Evolutionary conservation across 2,329 filamentous ascomycete species (phyloP).

Genomic region (Byssoonygena ceratinophila): DNA sequence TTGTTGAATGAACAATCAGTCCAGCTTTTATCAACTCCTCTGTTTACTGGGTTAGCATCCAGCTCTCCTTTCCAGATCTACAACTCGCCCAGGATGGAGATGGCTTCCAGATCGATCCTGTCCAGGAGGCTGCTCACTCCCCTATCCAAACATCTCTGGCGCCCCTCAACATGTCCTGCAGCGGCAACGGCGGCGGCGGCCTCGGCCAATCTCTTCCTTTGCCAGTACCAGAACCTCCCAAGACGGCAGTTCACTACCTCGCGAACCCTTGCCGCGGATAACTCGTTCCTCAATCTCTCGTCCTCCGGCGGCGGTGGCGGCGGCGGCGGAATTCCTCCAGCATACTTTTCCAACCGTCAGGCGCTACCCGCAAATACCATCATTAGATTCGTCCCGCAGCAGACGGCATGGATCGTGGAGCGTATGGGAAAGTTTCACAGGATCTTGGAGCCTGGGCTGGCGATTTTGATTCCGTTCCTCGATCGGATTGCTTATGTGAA

Average conservation of each 20-base stretch:
- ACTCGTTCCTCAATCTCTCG: constrained; percentile 17
- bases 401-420: constrained; percentile 98
- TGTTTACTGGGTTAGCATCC: too few species aligned
- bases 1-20: too few species aligned
- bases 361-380: constrained; percentile 83
- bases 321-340: constrained; percentile 44
- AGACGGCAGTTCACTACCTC: constrained; percentile 7
- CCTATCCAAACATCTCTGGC: not conserved
- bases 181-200: not conserved
- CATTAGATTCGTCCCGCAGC: constrained; percentile 94
- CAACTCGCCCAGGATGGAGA: constrained; percentile 25
- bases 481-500: constrained; percentile 97
- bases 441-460: constrained; percentile 83
- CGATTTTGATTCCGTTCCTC: constrained; percentile 77
- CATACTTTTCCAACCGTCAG: constrained; percentile 62
- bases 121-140: constrained; percentile 27
- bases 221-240: not conserved
- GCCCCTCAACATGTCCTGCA: not conserved
- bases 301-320: constrained; percentile 20
- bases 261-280: constrained; percentile 21
- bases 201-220: not conserved
- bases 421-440: constrained; percentile 97
- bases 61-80: not conserved
- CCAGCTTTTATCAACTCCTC: not conserved
- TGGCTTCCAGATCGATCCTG: constrained; percentile 25